phyloP scores from a whole-genome alignment of 108 stramenopile genomes.

The Fistulifera pelliculosa region DNA sequence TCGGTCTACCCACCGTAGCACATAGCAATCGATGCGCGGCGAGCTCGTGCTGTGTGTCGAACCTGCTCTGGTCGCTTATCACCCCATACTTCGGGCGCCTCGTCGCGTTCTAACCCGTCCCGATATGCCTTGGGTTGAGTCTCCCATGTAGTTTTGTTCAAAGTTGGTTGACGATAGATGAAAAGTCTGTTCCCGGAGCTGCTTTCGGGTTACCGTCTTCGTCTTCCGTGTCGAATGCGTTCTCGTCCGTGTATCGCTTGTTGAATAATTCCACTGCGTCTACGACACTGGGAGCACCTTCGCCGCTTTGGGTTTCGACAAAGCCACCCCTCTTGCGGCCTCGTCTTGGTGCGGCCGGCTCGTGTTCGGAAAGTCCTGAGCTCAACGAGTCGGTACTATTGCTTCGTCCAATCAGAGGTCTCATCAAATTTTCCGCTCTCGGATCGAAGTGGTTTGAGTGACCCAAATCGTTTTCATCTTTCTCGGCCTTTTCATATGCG shows the following conservation, averaged over 20 bases:
- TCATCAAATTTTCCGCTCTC: too few relatives aligned
- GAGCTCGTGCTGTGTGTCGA: too few relatives aligned
- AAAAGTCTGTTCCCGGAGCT: constrained; percentile 12
- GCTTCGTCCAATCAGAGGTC: too few relatives aligned
- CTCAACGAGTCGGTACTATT: too few relatives aligned
- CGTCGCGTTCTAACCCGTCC: constrained; percentile 2
- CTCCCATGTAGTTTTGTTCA: constrained; percentile 29
- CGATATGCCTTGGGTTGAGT: constrained; percentile 20
- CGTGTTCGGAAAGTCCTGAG: too few relatives aligned
- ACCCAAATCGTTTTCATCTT: not conserved
- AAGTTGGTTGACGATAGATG: constrained; percentile 24
- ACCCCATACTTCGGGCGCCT: constrained; percentile 4
- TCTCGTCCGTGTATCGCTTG: not conserved
- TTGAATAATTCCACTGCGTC: not conserved
- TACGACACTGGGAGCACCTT: too few relatives aligned
- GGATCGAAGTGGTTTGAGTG: not conserved
- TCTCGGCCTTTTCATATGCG: not conserved
- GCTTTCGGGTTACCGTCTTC: constrained; percentile 6
- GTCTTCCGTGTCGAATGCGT: constrained; percentile 5
- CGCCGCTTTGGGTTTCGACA: not conserved
- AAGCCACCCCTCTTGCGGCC: constrained; percentile 1
- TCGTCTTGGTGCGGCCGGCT: too few relatives aligned
- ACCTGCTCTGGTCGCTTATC: too few relatives aligned
- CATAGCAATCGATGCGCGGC: too few relatives aligned
- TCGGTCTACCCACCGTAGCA: too few relatives aligned